Percentiles rank a stretch among this genome's conserved stretches.
phyloP scores from a whole-genome alignment of 805 yeast genomes.

The Ogataea philodendri region DNA sequence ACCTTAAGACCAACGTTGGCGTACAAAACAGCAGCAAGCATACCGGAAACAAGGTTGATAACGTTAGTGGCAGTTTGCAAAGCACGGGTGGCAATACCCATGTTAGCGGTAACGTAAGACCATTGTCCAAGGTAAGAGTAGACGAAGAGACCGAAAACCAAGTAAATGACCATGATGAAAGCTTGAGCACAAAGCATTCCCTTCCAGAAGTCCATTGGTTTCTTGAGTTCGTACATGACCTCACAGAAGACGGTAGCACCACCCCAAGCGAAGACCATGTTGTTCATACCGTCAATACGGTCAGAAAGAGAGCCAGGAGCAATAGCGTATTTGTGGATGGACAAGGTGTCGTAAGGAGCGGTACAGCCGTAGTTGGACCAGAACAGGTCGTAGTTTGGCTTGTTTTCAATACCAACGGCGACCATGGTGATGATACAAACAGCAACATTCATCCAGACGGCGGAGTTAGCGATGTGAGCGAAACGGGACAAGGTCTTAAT shows the following conservation, averaged over 20 bases:
- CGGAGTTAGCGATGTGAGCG: slow-evolving; percentile 42
- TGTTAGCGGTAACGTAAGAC: slow-evolving; percentile 42
- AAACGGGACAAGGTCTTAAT: slow-evolving; percentile 40
- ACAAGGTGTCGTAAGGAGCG: slow-evolving; percentile 24
- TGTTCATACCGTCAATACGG: slow-evolving; percentile 35
- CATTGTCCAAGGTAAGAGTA: slow-evolving; percentile 47
- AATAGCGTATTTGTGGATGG: slow-evolving; percentile 19
- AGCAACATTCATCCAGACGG: slow-evolving; percentile 48
- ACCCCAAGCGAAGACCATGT: slow-evolving; percentile 49
- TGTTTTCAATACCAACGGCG: slow-evolving; percentile 35
- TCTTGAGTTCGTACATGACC: slow-evolving; percentile 46
- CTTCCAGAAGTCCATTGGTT: slow-evolving; percentile 49
- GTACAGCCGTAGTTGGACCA: slow-evolving; percentile 17
- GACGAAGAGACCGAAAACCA: slow-evolving; percentile 42
- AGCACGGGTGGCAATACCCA: slow-evolving; percentile 39
- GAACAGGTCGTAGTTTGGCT: slow-evolving; percentile 34
- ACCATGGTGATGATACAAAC: slow-evolving; percentile 43
- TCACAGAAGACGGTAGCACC: slow-evolving; percentile 49
- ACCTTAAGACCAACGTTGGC: slow-evolving; percentile 48
- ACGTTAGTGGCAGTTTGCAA: slow-evolving; percentile 44
- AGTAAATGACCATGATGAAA: slow-evolving; percentile 40
- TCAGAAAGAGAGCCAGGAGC: slow-evolving; percentile 33
- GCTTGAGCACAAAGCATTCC: slow-evolving; percentile 45
- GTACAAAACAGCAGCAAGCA: slow-evolving; percentile 46
- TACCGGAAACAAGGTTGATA: slow-evolving; percentile 38